Conservation (phyloP, 805 yeast genomes). For the Clavispora asparagi region DNA sequence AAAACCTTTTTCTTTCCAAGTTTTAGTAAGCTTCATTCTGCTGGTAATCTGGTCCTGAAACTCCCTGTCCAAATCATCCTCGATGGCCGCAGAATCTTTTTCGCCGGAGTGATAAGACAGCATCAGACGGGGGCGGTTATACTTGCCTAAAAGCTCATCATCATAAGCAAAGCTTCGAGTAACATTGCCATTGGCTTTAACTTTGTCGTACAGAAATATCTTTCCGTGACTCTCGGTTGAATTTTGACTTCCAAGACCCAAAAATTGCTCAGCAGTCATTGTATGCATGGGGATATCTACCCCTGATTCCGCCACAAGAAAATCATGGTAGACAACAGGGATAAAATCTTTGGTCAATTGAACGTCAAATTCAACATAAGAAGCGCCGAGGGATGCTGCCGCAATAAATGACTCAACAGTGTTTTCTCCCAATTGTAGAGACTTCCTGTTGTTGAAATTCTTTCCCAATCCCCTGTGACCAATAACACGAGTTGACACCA, state of each 20-base stretch:
- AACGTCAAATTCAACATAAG: conserved; percentile 95
- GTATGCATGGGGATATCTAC: conserved; percentile 95
- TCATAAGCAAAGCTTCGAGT: conserved; percentile 25
- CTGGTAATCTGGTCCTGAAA: conserved; percentile 39
- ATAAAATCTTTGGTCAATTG: conserved; percentile 86
- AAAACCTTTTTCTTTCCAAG: conserved; percentile 79
- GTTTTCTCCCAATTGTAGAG: conserved; percentile 91
- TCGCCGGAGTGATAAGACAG: conserved; percentile 33
- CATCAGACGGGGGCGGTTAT: conserved; percentile 35
- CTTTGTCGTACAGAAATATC: conserved; percentile 5
- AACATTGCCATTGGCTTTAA: conserved; percentile 11
- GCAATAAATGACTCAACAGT: conserved; percentile 93
- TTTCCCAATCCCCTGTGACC: conserved; percentile 96
- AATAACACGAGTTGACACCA: conserved; percentile 83
- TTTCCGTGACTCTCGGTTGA: conserved; percentile 7
- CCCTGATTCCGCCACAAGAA: conserved; percentile 90
- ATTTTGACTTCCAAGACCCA: conserved; percentile 42
- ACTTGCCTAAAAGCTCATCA: conserved; percentile 30
- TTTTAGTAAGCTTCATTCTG: conserved; percentile 81
- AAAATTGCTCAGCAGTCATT: conserved; percentile 82
- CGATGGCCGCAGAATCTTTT: conserved; percentile 17
- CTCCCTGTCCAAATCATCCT: conserved; percentile 34
- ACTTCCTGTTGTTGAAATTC: conserved; percentile 63
- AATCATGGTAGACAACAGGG: conserved; percentile 94
- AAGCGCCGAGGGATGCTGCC: conserved; percentile 93